A percentile compares a stretch with the other conserved stretches of the same genome.
These are phyloP conservation scores for Asterella californica DNA, from an alignment of 225 moss, liverwort and hornwort species.

Conservation along the genomic window DNA sequence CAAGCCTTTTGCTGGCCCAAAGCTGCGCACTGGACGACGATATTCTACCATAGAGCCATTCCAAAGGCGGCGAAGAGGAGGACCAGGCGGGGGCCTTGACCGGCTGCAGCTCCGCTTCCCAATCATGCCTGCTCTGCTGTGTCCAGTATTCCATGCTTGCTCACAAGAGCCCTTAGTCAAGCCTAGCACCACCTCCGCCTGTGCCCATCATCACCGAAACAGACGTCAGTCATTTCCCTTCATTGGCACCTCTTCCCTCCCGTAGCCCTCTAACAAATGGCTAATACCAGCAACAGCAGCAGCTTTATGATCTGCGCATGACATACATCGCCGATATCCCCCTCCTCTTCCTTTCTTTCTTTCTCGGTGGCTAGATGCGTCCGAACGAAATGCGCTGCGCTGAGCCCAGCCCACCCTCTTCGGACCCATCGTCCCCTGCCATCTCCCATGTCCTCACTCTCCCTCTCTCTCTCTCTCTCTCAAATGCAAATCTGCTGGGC, in stretches of 20 bases:
- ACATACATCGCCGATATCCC: background rate
- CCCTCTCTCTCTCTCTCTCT: no score
- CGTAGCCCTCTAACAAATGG: background rate
- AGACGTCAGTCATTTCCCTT: background rate
- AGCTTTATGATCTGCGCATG: background rate
- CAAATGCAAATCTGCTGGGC: no score
- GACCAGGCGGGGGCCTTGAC: background rate
- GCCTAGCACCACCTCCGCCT: background rate
- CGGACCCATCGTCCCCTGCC: no score
- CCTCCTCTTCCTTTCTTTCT: background rate
- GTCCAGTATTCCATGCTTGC: conserved; percentile 27
- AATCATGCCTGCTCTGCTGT: conserved; percentile 12
- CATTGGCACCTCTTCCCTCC: background rate
- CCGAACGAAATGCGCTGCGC: no score
- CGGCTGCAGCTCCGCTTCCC: conserved; percentile 17
- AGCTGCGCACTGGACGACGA: conserved; percentile 6
- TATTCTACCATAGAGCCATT: conserved; percentile 8
- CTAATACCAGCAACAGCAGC: no score
- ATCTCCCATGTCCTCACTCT: no score
- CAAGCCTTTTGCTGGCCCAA: background rate
- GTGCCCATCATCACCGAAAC: background rate
- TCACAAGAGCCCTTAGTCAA: background rate
- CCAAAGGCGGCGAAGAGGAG: background rate
- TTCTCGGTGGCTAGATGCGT: background rate
- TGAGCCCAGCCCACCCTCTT: no score